Base-by-base conservation (phyloP, 129 eudicot genomes). In the Tanacetum coccineum region DNA sequence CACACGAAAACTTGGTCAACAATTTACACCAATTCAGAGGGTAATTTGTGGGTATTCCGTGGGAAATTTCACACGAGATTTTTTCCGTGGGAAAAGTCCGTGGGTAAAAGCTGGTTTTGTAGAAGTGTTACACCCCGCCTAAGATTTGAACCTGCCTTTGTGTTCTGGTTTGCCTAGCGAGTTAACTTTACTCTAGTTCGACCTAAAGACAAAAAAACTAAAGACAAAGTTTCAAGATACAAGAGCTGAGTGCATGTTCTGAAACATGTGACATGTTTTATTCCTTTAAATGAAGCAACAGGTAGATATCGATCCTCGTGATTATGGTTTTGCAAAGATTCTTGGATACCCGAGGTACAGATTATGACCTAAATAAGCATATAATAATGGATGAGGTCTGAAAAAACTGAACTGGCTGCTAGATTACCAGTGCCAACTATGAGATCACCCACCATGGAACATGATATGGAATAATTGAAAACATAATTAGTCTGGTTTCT, bases 241-340 rank as follows among this genome's bases (percentile, higher is more conserved):
- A 54, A 32, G 5, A 52, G 12, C 53, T 68, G 62, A 40, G 9
- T 68, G 52, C 72, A 53, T 68, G 73, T 68, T 54, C 73, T 51
- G 73, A 42, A 69, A 56, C 73, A 69, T 55, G 73, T 69, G 55
- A 56, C 73, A 69, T 69, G 55, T 13, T 13, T 68, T 36, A 12
- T 69, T 22, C 44, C 64, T 20, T 40, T 42, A 55, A 53, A 49
- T 50, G 40, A 36, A 68, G 61, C 73, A 69, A 56, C 73, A 20
- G 12, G 9, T 13, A 19, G 12, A 14, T 13, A 19, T 39, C 53
- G 14, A 42, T 39, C 39, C 40, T 18, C 19, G 70, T 66, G 21
- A 49, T 54, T 36, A 13, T 39, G 1, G 54, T 54, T 50, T 53
- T 13, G 7, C 73, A 55, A 39, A 54, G 40, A 54, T 68, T 68